Evolutionary conservation across 75 land plant genomes (phyloP), one percentile per base, ranked within the genome.

Genomic region (Sequoia sempervirens): DNA sequence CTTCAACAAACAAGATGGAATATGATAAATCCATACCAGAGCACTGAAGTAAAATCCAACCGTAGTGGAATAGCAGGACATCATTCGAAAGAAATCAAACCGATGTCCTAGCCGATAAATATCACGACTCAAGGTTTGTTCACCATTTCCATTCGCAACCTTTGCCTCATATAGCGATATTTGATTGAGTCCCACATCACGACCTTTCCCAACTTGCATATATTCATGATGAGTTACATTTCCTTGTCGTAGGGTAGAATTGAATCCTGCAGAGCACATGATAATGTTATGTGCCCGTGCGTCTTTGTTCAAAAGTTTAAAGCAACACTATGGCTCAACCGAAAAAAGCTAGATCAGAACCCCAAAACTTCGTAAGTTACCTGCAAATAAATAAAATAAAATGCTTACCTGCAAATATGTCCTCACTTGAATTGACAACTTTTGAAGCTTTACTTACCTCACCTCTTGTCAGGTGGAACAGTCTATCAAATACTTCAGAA

Each of bases 181-280:
- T 70, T 94, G 99, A 88, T 97, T 97, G 92, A 97, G 91, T 23
- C 99, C 99, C 80, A 97, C 98, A 92, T 97, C 99, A 81, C 99
- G 94, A 32, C 99, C 99, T 85, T 97, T 97, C 18, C 99, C 99
- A 61, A 97, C 99, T 93, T 97, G 99, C 83, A 97, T 95, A 64
- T 97, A 97, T 81, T 97, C 99, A 84, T 95, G 96, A 89, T 97
- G 99, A 68, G 96, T 94, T 26, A 97, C 88, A 86, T 88, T 90
- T 82, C 99, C 99, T 47, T 95, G 90, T 68, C 99, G 91, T 20
- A 97, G 64, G 18, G 94, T 95, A 75, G 99, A 94, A 85, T 97
- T 97, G 70, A 86, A 94, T 28, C 99, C 99, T 97, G 86, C 4
- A 82, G 47, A 53, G 56, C n/a, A 76, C 13, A 75, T 66, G 28